Conservation (phyloP, 2,329 filamentous ascomycete genomes). For the Xylaria sp. region DNA sequence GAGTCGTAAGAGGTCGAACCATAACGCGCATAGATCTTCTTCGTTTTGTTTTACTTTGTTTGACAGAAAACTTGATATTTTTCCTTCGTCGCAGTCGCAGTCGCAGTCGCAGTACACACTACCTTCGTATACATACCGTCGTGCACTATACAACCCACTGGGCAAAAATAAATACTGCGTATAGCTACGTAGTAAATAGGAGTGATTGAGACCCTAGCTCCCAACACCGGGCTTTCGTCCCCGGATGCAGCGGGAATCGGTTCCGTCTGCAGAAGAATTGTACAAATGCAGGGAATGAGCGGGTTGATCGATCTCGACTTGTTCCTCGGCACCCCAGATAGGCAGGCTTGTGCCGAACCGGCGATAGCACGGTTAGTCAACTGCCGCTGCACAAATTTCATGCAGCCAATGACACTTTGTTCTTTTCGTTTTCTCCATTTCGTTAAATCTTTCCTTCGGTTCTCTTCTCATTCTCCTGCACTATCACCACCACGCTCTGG, state of each 20-base stretch:
- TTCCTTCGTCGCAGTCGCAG: background rate
- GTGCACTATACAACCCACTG: conserved; percentile 5
- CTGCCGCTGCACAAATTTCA: conserved; percentile 16
- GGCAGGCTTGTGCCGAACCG: conserved; percentile 26
- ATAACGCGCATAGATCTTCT: conserved; percentile 8
- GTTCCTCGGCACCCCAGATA: conserved; percentile 30
- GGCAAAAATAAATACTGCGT: background rate
- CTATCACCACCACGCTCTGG: background rate
- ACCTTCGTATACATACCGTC: background rate
- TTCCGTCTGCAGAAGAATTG: conserved; percentile 34
- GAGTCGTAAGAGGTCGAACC: conserved; percentile 31
- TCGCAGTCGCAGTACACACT: background rate
- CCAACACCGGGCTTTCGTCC: conserved; percentile 32
- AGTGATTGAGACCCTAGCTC: conserved; percentile 26
- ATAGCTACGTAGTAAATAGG: background rate
- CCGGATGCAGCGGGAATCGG: conserved; percentile 35
- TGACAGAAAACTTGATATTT: background rate
- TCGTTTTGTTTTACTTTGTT: background rate
- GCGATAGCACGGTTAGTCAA: conserved; percentile 16
- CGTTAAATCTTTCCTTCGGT: conserved; percentile 4
- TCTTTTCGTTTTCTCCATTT: background rate
- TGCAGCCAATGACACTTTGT: conserved; percentile 11
- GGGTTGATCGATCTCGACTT: conserved; percentile 37
- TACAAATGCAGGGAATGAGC: conserved; percentile 28
- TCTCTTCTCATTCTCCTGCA: background rate